Conservation (phyloP, 495 filamentous ascomycete species). For the Aspergillus incahuasiensis region DNA sequence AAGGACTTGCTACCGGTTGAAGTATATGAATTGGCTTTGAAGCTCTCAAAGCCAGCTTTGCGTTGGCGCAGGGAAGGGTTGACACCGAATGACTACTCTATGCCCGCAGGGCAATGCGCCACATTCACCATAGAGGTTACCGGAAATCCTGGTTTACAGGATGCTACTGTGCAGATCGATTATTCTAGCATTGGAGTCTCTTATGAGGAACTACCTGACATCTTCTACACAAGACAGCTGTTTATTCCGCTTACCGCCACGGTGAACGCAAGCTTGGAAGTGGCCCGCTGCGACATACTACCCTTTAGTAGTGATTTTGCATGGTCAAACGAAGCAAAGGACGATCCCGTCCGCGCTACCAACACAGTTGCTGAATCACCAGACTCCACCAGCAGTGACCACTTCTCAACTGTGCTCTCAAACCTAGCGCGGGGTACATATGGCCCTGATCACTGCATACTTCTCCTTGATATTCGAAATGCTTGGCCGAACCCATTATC, state of each 20-base stretch:
- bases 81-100: constrained; percentile 46
- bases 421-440: constrained; percentile 36
- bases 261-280: constrained; percentile 83
- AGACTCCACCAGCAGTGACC: constrained; percentile 24
- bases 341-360: constrained; percentile 2
- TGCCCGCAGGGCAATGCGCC: constrained; percentile 62
- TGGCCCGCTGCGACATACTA: constrained; percentile 71
- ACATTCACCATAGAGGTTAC: constrained; percentile 80
- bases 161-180: constrained; percentile 75
- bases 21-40: constrained; percentile 78
- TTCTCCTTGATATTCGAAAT: constrained; percentile 82
- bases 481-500: constrained; percentile 75
- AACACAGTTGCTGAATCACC: constrained; percentile 8
- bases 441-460: constrained; percentile 65
- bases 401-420: constrained; percentile 38
- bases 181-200: constrained; percentile 68
- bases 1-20: constrained; percentile 73
- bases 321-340: constrained; percentile 41
- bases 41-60: constrained; percentile 70
- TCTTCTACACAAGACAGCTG: constrained; percentile 80
- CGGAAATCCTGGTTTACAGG: constrained; percentile 80
- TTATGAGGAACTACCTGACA: constrained; percentile 57
- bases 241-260: constrained; percentile 80
- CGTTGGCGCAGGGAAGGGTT: constrained; percentile 53
- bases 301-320: constrained; percentile 59